phyloP scores from a whole-genome alignment of 495 filamentous ascomycete genomes.

The Clohesyomyces aquaticus region DNA sequence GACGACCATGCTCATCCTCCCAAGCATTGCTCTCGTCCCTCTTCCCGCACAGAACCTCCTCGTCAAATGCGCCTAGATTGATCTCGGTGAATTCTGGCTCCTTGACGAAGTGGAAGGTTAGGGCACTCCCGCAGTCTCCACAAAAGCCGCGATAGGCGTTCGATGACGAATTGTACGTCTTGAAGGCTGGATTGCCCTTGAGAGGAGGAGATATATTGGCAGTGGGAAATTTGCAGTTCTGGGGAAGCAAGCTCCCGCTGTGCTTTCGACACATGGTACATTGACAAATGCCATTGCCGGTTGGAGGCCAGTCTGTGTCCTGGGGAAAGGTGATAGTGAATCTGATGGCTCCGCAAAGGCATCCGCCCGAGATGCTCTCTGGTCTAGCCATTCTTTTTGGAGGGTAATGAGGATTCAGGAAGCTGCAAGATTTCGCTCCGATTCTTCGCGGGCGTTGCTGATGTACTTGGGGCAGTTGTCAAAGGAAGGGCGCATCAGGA shows the following conservation, averaged over 20 bases:
- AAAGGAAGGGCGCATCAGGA: slow-evolving; percentile 10
- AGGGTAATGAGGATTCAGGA: too few relatives aligned
- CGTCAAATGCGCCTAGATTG: slow-evolving; percentile 45
- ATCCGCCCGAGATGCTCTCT: slow-evolving; percentile 48
- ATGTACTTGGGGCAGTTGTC: too few relatives aligned
- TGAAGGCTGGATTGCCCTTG: slow-evolving; percentile 23
- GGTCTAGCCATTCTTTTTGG: slow-evolving; percentile 20
- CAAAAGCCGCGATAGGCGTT: slow-evolving; percentile 41
- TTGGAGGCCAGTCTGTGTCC: slow-evolving; percentile 45
- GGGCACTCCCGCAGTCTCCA: slow-evolving; percentile 40
- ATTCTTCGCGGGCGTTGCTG: too few relatives aligned
- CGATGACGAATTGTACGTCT: slow-evolving; percentile 37
- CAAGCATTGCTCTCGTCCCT: slow-evolving; percentile 34
- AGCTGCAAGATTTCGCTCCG: too few relatives aligned
- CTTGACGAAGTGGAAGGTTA: slow-evolving; percentile 35
- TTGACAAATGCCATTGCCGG: slow-evolving; percentile 47
- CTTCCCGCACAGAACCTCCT: slow-evolving; percentile 45
- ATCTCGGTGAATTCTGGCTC: slow-evolving; percentile 41
- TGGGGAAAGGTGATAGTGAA: slow-evolving; percentile 48
- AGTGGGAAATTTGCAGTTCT: slow-evolving; percentile 39
- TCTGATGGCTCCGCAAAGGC: slow-evolving; percentile 49
- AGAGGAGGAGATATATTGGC: slow-evolving; percentile 43
- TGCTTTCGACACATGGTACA: slow-evolving; percentile 54
- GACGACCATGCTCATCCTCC: slow-evolving; percentile 36
- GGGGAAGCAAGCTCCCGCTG: slow-evolving; percentile 45